These are phyloP conservation scores for Hirsutella minnesotensis DNA, from an alignment of 2,329 filamentous ascomycete species.

Conservation along the genomic window DNA sequence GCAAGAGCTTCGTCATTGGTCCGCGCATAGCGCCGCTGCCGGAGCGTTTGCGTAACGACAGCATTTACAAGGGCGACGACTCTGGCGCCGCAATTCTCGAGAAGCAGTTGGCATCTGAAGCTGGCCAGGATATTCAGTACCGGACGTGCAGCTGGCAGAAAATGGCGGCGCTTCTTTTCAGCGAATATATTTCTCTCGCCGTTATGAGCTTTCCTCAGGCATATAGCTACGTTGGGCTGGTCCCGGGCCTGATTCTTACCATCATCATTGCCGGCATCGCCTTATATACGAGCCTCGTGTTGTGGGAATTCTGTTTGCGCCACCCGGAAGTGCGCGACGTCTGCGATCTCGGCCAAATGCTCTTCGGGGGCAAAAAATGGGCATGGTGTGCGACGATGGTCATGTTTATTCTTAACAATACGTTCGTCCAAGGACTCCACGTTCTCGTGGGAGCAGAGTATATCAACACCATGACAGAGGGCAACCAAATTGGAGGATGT, in stretches of 20 bases:
- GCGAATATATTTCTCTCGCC: slow-evolving; percentile 82
- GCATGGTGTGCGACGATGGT: slow-evolving; percentile 57
- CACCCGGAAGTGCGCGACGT: slow-evolving; percentile 88
- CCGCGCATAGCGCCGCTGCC: slow-evolving; percentile 39
- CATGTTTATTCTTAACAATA: slow-evolving; percentile 93
- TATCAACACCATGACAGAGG: slow-evolving; percentile 73
- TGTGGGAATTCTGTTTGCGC: slow-evolving; percentile 79
- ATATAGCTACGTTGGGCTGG: slow-evolving; percentile 75
- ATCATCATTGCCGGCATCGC: slow-evolving; percentile 66
- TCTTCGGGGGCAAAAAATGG: slow-evolving; percentile 77
- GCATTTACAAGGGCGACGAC: slow-evolving; percentile 27
- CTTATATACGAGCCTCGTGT: slow-evolving; percentile 55
- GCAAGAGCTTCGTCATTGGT: slow-evolving; percentile 29
- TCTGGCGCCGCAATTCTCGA: slow-evolving; percentile 36
- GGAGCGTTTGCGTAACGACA: slow-evolving; percentile 17
- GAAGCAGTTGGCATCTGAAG: slow-evolving; percentile 65
- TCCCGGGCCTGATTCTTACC: slow-evolving; percentile 75
- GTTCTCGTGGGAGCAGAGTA: slow-evolving; percentile 78
- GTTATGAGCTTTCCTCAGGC: slow-evolving; percentile 97
- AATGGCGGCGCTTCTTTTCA: slow-evolving; percentile 83
- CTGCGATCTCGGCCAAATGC: slow-evolving; percentile 89
- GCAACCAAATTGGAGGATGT: slow-evolving; percentile 47
- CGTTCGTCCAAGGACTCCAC: slow-evolving; percentile 78
- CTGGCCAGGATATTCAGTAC: slow-evolving; percentile 74
- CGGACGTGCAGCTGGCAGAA: slow-evolving; percentile 91